Conservation (phyloP, 176 grass and related monocot species). For the Sorghum bicolor region DNA sequence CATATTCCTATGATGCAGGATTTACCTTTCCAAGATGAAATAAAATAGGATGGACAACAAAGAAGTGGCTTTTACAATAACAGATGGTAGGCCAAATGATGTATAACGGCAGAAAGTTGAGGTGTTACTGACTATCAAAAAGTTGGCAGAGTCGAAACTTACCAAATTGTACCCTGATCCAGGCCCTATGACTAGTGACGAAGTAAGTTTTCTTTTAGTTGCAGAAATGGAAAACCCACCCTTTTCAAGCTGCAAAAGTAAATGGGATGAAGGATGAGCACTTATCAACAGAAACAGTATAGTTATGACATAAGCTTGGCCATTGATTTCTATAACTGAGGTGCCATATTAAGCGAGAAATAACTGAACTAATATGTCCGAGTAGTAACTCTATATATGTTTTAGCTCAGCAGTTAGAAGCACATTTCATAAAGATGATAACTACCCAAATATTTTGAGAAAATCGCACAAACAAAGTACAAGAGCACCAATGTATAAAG, state of each 20-base stretch:
- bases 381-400: background rate
- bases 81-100: background rate
- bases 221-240: slow-evolving; percentile 90
- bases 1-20: background rate
- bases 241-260: slow-evolving; percentile 55
- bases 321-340: background rate
- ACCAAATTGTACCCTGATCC: slow-evolving; percentile 97
- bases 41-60: background rate
- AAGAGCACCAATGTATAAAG: slow-evolving; percentile 11
- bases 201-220: slow-evolving; percentile 57
- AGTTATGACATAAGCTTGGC: background rate
- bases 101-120: slow-evolving; percentile 6
- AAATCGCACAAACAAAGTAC: slow-evolving; percentile 3
- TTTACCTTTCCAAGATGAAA: background rate
- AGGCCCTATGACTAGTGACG: slow-evolving; percentile 89
- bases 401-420: slow-evolving; percentile 11
- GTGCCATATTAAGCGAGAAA: background rate
- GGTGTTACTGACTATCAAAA: slow-evolving; percentile 15
- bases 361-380: background rate
- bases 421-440: slow-evolving; percentile 6
- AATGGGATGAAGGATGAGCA: background rate
- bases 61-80: slow-evolving; percentile 5
- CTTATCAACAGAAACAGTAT: background rate
- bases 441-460: background rate
- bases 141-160: slow-evolving; percentile 29